Evolutionary conservation across 225 moss, liverwort and hornwort genomes (phyloP), one percentile per base, ranked within the genome.

Genomic region (Bryum argenteum): DNA sequence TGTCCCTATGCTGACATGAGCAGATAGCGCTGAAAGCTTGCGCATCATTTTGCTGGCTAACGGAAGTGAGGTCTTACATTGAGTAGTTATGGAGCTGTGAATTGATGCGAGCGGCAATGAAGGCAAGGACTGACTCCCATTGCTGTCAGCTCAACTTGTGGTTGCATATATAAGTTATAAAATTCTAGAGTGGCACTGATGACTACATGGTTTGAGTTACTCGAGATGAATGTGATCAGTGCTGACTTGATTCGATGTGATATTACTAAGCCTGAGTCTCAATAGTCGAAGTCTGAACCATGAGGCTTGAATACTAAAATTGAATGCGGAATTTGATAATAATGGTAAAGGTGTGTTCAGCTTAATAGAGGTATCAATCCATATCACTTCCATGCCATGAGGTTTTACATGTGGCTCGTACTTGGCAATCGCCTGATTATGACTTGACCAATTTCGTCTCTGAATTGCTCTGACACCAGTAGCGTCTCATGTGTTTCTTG

Each of bases 261-360:
- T 65, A 16, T n/a, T 28, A 50, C 10, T 50, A 65, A 50, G 26
- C 22, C 21, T 43, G 20, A 14, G 62, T 22, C 62, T 62, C 22
- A 43, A 61, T 20, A 61, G 42, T 20, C 13, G 41, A 33, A 33
- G 33, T 33, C 11, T 37, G 59, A 59, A 62, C 62, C 2, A 38
- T 48, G 48, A 48, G 17, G 16, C 16, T 11, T 17, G 48, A 61
- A 61, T 28, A 37, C 18, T 9, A n/a, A 17, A 39, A 9, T 26
- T 60, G n/a, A 38, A 38, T n/a, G 19, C 10, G 40, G 19, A 37
- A 43, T 42, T 21, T 21, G 43, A 20, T 42, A 43, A 8, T 42
- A 62, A 14, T 21, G 21, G 62, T 21, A 61, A 18, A 40, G 61
- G 40, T 61, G 19, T 39, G 41, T 62, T 43, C 39, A 62, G 62